Conservation (phyloP, 164 flowering plant species). For the Amborella trichopoda region DNA sequence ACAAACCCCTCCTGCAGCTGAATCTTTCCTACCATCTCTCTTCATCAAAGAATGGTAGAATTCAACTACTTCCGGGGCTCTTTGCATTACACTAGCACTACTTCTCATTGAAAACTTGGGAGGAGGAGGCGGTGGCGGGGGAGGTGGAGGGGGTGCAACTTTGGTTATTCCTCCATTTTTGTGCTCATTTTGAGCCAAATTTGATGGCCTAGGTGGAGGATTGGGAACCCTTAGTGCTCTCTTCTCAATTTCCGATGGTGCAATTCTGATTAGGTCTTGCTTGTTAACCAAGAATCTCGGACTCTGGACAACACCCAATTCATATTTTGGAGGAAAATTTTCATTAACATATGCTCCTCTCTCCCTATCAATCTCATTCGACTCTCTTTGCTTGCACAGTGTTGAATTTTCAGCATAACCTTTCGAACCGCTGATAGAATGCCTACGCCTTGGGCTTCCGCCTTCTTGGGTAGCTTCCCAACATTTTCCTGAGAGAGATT, state of each 20-base stretch:
- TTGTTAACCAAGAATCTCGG: conserved; percentile 18
- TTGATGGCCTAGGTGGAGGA: conserved; percentile 85
- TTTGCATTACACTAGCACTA: conserved; percentile 37
- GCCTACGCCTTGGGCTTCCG: conserved; percentile 51
- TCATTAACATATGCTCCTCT: conserved; percentile 17
- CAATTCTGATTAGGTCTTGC: conserved; percentile 25
- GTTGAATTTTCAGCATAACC: conserved; percentile 32
- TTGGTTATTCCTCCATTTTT: conserved; percentile 22
- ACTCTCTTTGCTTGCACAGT: conserved; percentile 49
- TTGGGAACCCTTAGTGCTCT: conserved; percentile 67
- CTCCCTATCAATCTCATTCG: conserved; percentile 57
- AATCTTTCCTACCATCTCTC: conserved; percentile 73
- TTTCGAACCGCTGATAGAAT: conserved; percentile 69
- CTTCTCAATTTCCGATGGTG: conserved; percentile 45
- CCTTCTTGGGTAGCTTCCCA: conserved; percentile 31
- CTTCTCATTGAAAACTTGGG: conserved; percentile 37
- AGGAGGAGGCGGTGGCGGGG: conserved; percentile 80
- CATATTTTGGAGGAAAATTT: conserved; percentile 19
- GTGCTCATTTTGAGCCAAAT: conserved; percentile 15
- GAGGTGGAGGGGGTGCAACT: conserved; percentile 46
- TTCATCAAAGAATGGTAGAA: conserved; percentile 91
- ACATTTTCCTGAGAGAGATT: conserved; percentile 16
- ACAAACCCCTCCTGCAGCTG: conserved; percentile 37
- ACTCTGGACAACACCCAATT: conserved; percentile 21
- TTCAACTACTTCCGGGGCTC: conserved; percentile 92